These are phyloP conservation scores for Cenchrus purpureus DNA, from an alignment of 176 grass and related monocot species.

Conservation along the genomic window DNA sequence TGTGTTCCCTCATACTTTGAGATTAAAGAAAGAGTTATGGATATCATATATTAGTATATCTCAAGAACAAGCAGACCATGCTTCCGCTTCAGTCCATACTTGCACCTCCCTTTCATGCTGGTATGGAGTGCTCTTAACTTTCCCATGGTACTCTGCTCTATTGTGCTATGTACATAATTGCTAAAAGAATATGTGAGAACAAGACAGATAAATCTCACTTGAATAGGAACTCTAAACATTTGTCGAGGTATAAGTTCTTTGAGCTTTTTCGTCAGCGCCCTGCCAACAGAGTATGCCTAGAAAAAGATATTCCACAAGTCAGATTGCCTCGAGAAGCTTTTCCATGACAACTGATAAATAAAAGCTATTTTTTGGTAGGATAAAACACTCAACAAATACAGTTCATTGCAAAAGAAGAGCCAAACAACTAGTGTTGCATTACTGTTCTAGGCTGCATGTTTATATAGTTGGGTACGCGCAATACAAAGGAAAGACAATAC, in stretches of 20 bases:
- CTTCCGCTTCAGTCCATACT: not conserved
- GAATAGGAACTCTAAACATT: slow-evolving; percentile 98
- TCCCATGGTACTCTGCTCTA: not conserved
- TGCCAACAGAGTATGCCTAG: slow-evolving; percentile 91
- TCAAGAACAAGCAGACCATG: not conserved
- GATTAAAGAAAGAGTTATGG: not conserved
- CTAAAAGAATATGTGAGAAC: slow-evolving; percentile 34
- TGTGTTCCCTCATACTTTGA: not conserved
- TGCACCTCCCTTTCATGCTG: not conserved
- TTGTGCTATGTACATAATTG: slow-evolving; percentile 35
- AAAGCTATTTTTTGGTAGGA: slow-evolving; percentile 13
- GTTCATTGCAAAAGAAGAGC: slow-evolving; percentile 2
- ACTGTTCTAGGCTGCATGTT: slow-evolving; percentile 5
- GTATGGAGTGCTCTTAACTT: slow-evolving; percentile 23
- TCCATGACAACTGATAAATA: not conserved
- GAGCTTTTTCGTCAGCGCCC: slow-evolving; percentile 84
- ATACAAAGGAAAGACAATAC: slow-evolving; percentile 8
- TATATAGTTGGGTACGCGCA: not conserved
- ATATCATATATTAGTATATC: not conserved
- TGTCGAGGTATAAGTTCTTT: slow-evolving; percentile 99
- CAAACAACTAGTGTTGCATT: not conserved
- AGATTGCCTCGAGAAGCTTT: slow-evolving; percentile 27
- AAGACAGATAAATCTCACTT: slow-evolving; percentile 59
- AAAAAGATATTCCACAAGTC: slow-evolving; percentile 39
- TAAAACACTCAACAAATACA: slow-evolving; percentile 13